A percentile compares a stretch with the other conserved stretches of the same genome.
Evolutionary conservation across 2,329 filamentous ascomycete genomes (phyloP).

Genomic region (Verticillium dahliae): DNA sequence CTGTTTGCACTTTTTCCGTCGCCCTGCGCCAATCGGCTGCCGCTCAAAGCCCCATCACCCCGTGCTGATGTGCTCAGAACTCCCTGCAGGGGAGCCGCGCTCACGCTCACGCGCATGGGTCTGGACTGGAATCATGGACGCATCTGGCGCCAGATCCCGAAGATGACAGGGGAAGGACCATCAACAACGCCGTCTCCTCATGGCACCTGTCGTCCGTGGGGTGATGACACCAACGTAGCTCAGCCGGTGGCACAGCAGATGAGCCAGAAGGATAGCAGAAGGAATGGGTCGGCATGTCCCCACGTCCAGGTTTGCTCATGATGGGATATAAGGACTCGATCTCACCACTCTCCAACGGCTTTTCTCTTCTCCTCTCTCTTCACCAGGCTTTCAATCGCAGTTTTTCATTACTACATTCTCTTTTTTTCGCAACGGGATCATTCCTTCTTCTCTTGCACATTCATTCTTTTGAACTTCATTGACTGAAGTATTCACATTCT

Average conservation of each 20-base stretch:
- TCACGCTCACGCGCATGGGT: neutral
- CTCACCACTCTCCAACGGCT: neutral
- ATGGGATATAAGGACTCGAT: constrained; percentile 1
- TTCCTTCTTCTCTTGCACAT: neutral
- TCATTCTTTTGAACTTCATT: constrained; percentile 5
- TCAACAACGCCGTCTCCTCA: neutral
- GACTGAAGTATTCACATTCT: constrained; percentile 3
- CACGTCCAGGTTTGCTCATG: neutral
- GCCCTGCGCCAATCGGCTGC: neutral
- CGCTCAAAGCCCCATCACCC: neutral
- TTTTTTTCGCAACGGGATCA: neutral
- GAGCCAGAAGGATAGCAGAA: neutral
- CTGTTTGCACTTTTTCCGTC: neutral
- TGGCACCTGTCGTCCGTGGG: neutral
- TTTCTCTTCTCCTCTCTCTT: constrained; percentile 1
- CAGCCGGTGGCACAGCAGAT: neutral
- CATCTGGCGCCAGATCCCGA: neutral
- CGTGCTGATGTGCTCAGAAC: constrained; percentile 1
- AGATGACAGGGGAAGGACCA: neutral
- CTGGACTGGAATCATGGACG: neutral
- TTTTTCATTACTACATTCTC: constrained; percentile 1
- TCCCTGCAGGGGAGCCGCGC: neutral
- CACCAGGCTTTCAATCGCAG: constrained; percentile 2
- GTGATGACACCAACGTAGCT: neutral
- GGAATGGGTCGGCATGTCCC: neutral